Base-by-base conservation (phyloP, 768 basidiomycete genomes). In the Melanogaster broomeanus region DNA sequence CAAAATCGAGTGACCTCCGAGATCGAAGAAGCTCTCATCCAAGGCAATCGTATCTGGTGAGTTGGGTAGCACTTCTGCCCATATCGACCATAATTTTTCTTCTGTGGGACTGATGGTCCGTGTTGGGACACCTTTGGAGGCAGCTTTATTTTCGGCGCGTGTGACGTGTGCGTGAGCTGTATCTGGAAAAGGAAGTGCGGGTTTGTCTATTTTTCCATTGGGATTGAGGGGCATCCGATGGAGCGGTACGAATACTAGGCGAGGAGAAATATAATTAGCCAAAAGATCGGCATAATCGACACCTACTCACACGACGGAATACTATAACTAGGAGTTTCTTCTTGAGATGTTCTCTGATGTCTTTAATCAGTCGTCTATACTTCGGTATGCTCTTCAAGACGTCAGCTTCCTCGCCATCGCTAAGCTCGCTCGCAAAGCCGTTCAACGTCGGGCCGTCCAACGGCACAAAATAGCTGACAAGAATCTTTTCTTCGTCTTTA, bases 201-300 rank as follows among this genome's bases (percentile, higher is more conserved):
- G 96, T 66, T 98, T 99, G 76, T 99, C 97, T 67, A 99, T 88
- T 74, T 99, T 99, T 55, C 97, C 97, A 67, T 98, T 99, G 7
- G 97, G 97, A 62, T 98, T 99, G 45, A 99, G 81, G 18, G 97
- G 97, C 90, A 99, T 96, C 49, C 93, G 88, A 45, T 81, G 81
- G 24, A 99, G 81, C 0, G 97, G 97, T 27, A 99, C 93, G 57
- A 98, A 95, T 21, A 98, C 96, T 91, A 65, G 11, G 27, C 31
- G 4, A 51, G 27, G 16, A 48, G 19, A 13, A 44, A 25, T 27
- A 4, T 13, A 13, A 28, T 60, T 18, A 60, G 55, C 18, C 21
- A 46, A 1, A 52, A 37, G 15, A 49, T 34, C 27, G 10, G 9
- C 24, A 22, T n/a, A 27, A 42, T 21, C 38, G 21, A 37, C 9